Base-by-base conservation (phyloP, 495 filamentous ascomycete species). In the Bombardia bombarda region DNA sequence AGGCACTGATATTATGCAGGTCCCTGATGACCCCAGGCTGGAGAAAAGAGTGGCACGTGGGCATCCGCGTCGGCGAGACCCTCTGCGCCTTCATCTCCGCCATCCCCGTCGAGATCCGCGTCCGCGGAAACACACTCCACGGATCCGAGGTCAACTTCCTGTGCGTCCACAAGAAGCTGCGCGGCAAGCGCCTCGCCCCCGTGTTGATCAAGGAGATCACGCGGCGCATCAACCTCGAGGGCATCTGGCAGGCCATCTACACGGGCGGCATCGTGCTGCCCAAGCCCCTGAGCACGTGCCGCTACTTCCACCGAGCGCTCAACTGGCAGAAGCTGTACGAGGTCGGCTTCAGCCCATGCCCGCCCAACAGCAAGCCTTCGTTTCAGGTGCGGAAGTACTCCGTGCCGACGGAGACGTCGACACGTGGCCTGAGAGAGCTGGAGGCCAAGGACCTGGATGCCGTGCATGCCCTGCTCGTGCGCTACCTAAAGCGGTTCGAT, bases 161-260 rank as follows among this genome's bases (percentile, higher is more conserved):
- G 40, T 93, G 87, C 60, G 79, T 97, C 48, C 93, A 97, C 73
- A 97, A 95, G 72, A 97, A 96, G 65, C 79, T 98, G 7, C 85
- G 93, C 32, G 79, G 83, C 12, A 96, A 98, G 65, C 81, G 93
- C 9, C 75, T 98, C 30, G 77, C 92, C 0, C 92, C 92, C 0
- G 83, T 95, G 3, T 76, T 98, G 31, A 98, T 98, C 67, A 93
- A 96, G 58, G 92, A 97, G 59, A 88, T 98, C 57, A 96, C 92
- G 8, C 82, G 92, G 16, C 77, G 86, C 37, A 90, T 86, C 68
- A 90, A 97, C 60, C 56, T 84, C 19, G 70, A 79, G 31, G 83
- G 80, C 3, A 83, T 94, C 47, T 97, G 79, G 70, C 90, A 96
- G 61, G 93, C 90, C 26, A 86, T 97, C 55, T 95, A 95, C 65